phyloP scores from a whole-genome alignment of 1,284 basidiomycete species.

The Heliocybe sulcata region DNA sequence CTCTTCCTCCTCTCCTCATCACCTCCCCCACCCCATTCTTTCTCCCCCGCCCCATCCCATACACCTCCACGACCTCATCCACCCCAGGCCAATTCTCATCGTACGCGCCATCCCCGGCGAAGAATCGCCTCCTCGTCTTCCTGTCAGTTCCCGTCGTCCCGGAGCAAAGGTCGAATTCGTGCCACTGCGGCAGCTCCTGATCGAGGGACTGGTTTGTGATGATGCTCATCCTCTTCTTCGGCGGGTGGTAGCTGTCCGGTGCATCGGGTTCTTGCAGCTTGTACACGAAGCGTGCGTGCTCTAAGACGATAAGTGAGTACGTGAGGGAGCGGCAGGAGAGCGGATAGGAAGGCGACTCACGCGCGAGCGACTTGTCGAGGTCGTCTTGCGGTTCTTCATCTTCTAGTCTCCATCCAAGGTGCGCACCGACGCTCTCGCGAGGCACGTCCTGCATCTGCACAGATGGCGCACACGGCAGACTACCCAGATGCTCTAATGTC shows the following conservation, averaged over 20 bases:
- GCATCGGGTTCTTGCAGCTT: slow-evolving; percentile 45
- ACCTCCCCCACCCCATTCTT: background rate
- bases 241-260: slow-evolving; percentile 33
- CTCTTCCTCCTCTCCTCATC: background rate
- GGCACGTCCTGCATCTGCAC: slow-evolving; percentile 87
- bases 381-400: slow-evolving; percentile 45
- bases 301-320: slow-evolving; percentile 22
- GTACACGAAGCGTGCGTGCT: slow-evolving; percentile 59
- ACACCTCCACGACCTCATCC: background rate
- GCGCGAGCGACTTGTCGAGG: slow-evolving; percentile 61
- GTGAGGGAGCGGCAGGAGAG: background rate
- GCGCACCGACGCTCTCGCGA: slow-evolving; percentile 51
- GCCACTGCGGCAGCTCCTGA: slow-evolving; percentile 23
- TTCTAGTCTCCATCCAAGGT: slow-evolving; percentile 43
- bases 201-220: slow-evolving; percentile 51
- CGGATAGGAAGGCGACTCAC: slow-evolving; percentile 33
- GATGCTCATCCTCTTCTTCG: slow-evolving; percentile 54
- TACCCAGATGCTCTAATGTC: slow-evolving; percentile 75
- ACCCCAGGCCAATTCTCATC: background rate
- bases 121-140: background rate
- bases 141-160: background rate
- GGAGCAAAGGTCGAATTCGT: background rate
- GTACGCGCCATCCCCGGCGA: background rate
- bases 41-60: background rate
- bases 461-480: slow-evolving; percentile 79